A percentile compares a stretch with the other conserved stretches of the same genome.
Evolutionary conservation across 306 rosid genomes (phyloP).

Genomic region (Cucurbita pepo): DNA sequence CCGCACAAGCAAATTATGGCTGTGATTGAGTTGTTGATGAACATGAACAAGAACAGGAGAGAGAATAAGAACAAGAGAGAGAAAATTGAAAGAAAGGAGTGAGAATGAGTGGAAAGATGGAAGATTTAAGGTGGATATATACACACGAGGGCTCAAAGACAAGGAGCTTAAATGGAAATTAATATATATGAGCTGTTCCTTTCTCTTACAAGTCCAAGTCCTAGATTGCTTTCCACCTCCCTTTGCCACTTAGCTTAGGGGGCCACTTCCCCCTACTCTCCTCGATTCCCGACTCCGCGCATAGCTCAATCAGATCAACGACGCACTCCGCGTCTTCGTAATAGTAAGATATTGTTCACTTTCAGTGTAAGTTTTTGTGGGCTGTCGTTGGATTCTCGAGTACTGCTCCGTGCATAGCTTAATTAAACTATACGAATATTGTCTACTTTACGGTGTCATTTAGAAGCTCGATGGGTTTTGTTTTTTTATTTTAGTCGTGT

Average conservation of each 20-base stretch:
- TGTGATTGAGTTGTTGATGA: background rate
- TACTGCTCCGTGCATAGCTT: too few species aligned
- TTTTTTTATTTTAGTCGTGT: too few species aligned
- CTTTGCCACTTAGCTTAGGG: background rate
- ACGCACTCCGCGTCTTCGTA: too few species aligned
- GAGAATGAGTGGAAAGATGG: background rate
- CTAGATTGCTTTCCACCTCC: conserved; percentile 6
- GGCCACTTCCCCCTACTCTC: background rate
- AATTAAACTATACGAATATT: too few species aligned
- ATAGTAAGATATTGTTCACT: too few species aligned
- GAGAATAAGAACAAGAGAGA: background rate
- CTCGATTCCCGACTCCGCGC: background rate
- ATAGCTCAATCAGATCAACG: background rate
- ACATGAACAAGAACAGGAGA: background rate
- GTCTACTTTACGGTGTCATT: too few species aligned
- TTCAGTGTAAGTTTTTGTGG: too few species aligned
- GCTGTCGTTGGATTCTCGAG: too few species aligned
- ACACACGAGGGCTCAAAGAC: conserved; percentile 6
- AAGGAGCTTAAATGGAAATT: background rate
- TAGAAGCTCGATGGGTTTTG: too few species aligned
- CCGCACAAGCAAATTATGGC: conserved; percentile 86
- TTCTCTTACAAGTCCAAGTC: background rate
- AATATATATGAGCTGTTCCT: background rate
- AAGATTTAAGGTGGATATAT: conserved; percentile 24
- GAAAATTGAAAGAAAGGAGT: background rate